Base-by-base conservation (phyloP, 139 green algal species). In the Asterochloris erici region DNA sequence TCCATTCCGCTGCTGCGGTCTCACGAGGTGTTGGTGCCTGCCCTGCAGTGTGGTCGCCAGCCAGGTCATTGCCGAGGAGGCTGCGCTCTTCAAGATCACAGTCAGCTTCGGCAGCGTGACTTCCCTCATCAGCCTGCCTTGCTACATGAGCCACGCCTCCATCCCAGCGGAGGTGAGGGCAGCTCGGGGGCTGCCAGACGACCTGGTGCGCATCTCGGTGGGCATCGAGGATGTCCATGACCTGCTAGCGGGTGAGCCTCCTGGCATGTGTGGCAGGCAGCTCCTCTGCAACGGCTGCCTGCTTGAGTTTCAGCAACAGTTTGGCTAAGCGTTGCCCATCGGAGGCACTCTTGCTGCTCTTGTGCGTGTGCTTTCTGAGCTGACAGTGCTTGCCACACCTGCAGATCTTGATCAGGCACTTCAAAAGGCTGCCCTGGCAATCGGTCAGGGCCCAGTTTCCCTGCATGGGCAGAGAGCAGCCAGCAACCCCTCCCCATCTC, bases 121-220 rank as follows among this genome's bases (percentile, higher is more conserved):
- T n/a, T 95, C 88, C 27, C 90, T 97, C 60, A 97, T 98, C 85
- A 94, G 85, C 80, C 89, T 99, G 88, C 97, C 97, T 26, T 99
- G 96, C 93, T 99, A 97, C 93, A 99, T 99, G 97, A 96, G 88
- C 74, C 97, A 99, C 82, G 95, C 95, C 14, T 94, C 89, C 83
- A 96, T 98, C 69, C 96, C 97, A 0, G 93, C 95, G 0, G 92
- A 96, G 23, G 89, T 98, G 63, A 73, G 84, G 23, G 93, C 95
- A 24, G 93, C 89, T 9, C 86, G 97, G 12, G 97, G 97, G 14
- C 91, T 99, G 71, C 91, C 95, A 0, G 93, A 99, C 76, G 97
- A 99, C 84, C 90, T 99, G 21, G 92, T 99, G 9, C 89, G 97
- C 69, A 97, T 99, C 74, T 97, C 91, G 23, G 91, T 85, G 10